Evolutionary conservation across 257 asterid species (phyloP), one percentile per base, ranked within the genome.

Genomic region (Phtheirospermum japonicum): DNA sequence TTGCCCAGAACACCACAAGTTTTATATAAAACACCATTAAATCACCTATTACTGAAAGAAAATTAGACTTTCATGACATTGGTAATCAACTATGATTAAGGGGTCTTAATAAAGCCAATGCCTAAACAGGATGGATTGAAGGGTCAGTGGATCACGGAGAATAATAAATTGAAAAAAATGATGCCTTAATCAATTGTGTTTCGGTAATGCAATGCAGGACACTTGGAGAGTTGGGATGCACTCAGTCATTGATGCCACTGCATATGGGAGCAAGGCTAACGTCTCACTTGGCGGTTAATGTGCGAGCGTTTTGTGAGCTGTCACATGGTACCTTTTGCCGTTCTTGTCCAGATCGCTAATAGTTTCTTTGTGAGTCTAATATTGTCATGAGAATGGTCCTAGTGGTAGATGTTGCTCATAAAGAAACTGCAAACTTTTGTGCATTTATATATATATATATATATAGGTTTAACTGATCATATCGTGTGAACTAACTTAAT

Each of bases 281-380:
- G 4, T 88, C 98, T 56, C 92, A 86, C 76, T 65, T 83, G 77
- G 68, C 94, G 6, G 76, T 66, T 77, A 78, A 78, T 56, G 75
- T 73, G 76, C 92, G 97, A 70, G 94, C 95, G 51, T 92, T 76
- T 78, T 88, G 97, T 78, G 95, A 88, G 95, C 93, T 88, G 85
- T 80, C 80, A 79, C 79, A 88, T 65, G 98, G 97, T 91, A 91
- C 88, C 96, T 84, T 86, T 82, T 59, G 89, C 87, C 95, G 96
- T 76, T 71, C 95, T 88, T 91, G 96, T 88, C 98, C 82, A 87
- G 96, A 88, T 88, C 90, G 98, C 95, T 91, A 91, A 69, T 84
- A 71, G 77, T 80, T 76, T 91, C 80, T 81, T 84, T 72, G 91
- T 86, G 85, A 75, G 94, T 84, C 81, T 80, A 70, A 80, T 74